Evolutionary conservation across 768 basidiomycete species (phyloP).

Genomic region (Podaxis rugospora): DNA sequence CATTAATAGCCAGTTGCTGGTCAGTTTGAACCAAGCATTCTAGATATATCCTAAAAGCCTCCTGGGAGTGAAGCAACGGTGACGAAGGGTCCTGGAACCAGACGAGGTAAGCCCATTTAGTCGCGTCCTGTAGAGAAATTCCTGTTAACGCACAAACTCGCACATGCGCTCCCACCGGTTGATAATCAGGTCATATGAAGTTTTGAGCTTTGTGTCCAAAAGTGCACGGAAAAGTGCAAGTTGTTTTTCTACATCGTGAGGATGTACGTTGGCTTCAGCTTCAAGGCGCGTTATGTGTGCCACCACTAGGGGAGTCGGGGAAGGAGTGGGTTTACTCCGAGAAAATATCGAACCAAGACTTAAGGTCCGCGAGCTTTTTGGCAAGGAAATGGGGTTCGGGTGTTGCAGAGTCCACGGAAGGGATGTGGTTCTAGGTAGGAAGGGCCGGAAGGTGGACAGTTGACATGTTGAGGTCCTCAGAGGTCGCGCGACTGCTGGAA

Average conservation of each 20-base stretch:
- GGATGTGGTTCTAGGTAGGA: not conserved
- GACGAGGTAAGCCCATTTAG: slow-evolving; percentile 11
- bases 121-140: not conserved
- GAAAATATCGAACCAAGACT: slow-evolving; percentile 44
- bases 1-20: slow-evolving; percentile 49
- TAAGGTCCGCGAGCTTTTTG: slow-evolving; percentile 25
- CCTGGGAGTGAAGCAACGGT: slow-evolving; percentile 64
- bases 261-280: slow-evolving; percentile 71
- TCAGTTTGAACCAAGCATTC: slow-evolving; percentile 58
- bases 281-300: slow-evolving; percentile 72
- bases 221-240: slow-evolving; percentile 67
- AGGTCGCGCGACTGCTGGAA: slow-evolving; percentile 4
- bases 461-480: slow-evolving; percentile 12
- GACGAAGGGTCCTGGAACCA: slow-evolving; percentile 56
- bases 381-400: slow-evolving; percentile 15
- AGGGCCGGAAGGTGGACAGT: slow-evolving; percentile 5
- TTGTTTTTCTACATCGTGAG: slow-evolving; percentile 66
- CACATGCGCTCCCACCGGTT: slow-evolving; percentile 80
- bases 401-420: slow-evolving; percentile 11
- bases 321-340: slow-evolving; percentile 37
- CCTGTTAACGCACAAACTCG: slow-evolving; percentile 63
- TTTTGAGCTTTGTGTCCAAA: slow-evolving; percentile 55
- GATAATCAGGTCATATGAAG: slow-evolving; percentile 69
- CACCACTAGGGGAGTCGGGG: slow-evolving; percentile 61
- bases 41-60: slow-evolving; percentile 76